phyloP scores from a whole-genome alignment of 345 rosid species.

The Turnera subulata region DNA sequence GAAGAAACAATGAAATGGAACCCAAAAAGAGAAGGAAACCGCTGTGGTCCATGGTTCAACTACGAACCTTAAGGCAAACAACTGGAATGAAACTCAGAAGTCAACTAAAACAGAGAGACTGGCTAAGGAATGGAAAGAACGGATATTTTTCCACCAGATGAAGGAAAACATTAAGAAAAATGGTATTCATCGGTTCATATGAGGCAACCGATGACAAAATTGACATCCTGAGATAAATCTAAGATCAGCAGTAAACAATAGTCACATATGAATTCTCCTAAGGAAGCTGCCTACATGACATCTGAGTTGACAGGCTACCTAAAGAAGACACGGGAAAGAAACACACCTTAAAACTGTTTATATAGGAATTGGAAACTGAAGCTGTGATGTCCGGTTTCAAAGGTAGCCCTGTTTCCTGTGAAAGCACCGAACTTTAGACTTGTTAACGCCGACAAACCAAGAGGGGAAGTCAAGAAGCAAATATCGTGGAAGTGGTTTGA shows the following conservation, averaged over 20 bases:
- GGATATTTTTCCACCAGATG: background rate
- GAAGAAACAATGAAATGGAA: conserved; percentile 27
- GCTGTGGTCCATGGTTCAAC: conserved; percentile 35
- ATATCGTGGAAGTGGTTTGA: background rate
- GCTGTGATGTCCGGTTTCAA: too few species aligned
- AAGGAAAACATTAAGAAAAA: background rate
- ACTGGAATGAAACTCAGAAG: background rate
- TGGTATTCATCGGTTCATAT: too few species aligned
- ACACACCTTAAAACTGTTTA: background rate
- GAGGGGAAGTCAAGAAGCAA: background rate
- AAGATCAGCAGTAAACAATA: too few species aligned
- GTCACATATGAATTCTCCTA: too few species aligned
- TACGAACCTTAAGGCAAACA: conserved; percentile 4
- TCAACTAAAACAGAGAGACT: background rate
- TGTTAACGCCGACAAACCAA: background rate
- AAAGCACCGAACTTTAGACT: background rate
- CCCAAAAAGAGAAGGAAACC: conserved; percentile 16
- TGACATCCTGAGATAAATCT: too few species aligned
- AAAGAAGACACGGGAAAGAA: too few species aligned
- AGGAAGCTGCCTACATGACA: too few species aligned
- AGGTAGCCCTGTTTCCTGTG: background rate
- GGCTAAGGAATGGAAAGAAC: background rate
- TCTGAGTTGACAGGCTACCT: background rate
- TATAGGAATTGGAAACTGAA: background rate
- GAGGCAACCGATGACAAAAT: too few species aligned